Evolutionary conservation across 2,329 filamentous ascomycete genomes (phyloP).

Genomic region (Verruconis gallopava): DNA sequence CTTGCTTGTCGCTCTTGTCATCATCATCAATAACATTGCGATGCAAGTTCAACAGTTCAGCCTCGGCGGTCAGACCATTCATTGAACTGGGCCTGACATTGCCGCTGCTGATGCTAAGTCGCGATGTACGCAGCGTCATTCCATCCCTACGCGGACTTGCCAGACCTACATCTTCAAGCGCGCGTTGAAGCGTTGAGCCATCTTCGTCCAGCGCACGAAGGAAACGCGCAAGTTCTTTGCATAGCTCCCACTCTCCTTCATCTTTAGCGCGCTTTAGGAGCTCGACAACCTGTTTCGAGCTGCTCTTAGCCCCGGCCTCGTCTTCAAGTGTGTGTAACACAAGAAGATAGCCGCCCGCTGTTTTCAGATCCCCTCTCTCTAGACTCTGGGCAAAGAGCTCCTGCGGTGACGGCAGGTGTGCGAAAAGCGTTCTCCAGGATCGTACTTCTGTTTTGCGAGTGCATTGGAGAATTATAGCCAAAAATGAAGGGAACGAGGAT

Average conservation of each 20-base stretch:
- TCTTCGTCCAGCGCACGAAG: slow-evolving; percentile 82
- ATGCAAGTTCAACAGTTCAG: neutral
- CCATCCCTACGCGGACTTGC: neutral
- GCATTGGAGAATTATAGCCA: slow-evolving; percentile 93
- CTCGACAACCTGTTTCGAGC: slow-evolving; percentile 65
- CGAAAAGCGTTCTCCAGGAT: slow-evolving; percentile 89
- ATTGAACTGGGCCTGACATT: neutral
- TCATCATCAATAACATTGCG: neutral
- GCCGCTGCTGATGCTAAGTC: neutral
- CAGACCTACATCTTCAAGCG: slow-evolving; percentile 42
- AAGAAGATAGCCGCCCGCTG: slow-evolving; percentile 89
- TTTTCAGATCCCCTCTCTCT: slow-evolving; percentile 75
- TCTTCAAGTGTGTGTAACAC: slow-evolving; percentile 74
- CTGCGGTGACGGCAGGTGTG: slow-evolving; percentile 77
- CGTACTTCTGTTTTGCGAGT: slow-evolving; percentile 93
- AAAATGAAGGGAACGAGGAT: slow-evolving; percentile 56
- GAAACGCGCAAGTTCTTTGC: slow-evolving; percentile 90
- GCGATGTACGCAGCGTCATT: neutral
- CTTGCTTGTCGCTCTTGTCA: neutral
- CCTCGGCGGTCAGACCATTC: neutral
- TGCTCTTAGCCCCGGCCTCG: slow-evolving; percentile 44
- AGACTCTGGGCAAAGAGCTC: slow-evolving; percentile 90
- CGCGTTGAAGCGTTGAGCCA: slow-evolving; percentile 63
- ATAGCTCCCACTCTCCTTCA: slow-evolving; percentile 87
- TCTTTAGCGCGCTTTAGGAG: slow-evolving; percentile 68